Evolutionary conservation across 371 early-diverging fungal genomes (phyloP), one percentile per base, ranked within the genome.

Genomic region (Haplosporangium sp.): DNA sequence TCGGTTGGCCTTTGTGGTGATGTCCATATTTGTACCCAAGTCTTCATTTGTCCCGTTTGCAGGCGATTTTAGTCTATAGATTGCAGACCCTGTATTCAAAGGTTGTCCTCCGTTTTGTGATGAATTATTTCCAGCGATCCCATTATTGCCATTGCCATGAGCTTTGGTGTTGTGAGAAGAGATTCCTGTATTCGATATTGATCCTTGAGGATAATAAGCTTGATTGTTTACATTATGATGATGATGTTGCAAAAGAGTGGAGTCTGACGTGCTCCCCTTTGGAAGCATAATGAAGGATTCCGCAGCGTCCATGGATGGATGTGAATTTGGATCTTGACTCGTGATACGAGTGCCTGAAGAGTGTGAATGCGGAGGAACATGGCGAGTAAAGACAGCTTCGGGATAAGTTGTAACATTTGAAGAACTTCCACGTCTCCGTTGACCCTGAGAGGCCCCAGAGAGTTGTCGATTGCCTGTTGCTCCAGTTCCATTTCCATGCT

Each of bases 271-370:
- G 8, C 67, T 61, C 17, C 74, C 74, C 13, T 85, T 75, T 58
- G 88, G 74, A 34, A 89, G 76, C 40, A 89, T 83, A 6, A 91
- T 86, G 83, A 87, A 89, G 7, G 91, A 89, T 56, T 89, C 91
- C 3, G 88, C 82, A 17, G 88, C 77, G 35, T 84, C 86, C 56
- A 76, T 64, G 5, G 67, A 44, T 9, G 73, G 60, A 19, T 72
- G 73, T 4, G 10, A 42, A 42, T 63, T 60, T 0, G 69, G 39
- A 10, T 69, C 69, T 6, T 67, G 72, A 37, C 34, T 65, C 44
- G 62, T 48, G 11, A 60, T 38, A 11, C 74, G 62, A n/a, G 57
- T 40, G 48, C 45, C 60, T 13, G 61, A 48, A 19, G 58, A 4
- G 9, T 65, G 65, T 15, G 1, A 13, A 34, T 67, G 40, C 9